Evolutionary conservation across 805 yeast species (phyloP).

Genomic region (Wickerhamia fluorescens): DNA sequence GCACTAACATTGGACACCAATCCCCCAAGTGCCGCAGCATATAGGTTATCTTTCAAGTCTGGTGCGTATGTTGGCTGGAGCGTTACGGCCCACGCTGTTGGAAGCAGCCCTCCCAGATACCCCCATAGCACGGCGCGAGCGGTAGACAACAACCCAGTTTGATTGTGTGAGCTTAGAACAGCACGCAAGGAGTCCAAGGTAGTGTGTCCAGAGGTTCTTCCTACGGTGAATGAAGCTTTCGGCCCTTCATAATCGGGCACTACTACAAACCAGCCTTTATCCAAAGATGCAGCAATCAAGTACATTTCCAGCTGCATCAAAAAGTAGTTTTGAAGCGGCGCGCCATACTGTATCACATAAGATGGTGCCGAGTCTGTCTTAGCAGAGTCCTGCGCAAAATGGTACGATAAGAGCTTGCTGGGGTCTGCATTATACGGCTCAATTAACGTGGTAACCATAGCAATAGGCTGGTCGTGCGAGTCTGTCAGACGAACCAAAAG

Average conservation of each 20-base stretch:
- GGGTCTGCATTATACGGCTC: slow-evolving; percentile 19
- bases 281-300: slow-evolving; percentile 8
- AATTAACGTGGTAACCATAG: slow-evolving; percentile 16
- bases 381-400: slow-evolving; percentile 16
- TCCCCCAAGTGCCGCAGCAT: slow-evolving; percentile 32
- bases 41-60: slow-evolving; percentile 7
- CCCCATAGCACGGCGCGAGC: slow-evolving; percentile 15
- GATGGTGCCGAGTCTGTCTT: slow-evolving; percentile 15
- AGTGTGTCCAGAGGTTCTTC: slow-evolving; percentile 13
- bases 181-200: slow-evolving; percentile 14
- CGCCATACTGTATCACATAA: slow-evolving; percentile 6
- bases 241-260: slow-evolving; percentile 17
- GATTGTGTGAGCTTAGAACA: slow-evolving; percentile 7
- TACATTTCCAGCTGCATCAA: slow-evolving; percentile 10
- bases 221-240: slow-evolving; percentile 13
- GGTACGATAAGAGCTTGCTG: slow-evolving; percentile 13
- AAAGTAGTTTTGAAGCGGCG: slow-evolving; percentile 5
- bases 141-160: slow-evolving; percentile 9
- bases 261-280: slow-evolving; percentile 14
- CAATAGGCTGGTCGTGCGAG: slow-evolving; percentile 12
- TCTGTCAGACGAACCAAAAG: slow-evolving; percentile 17
- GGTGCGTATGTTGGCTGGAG: slow-evolving; percentile 19
- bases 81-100: slow-evolving; percentile 18
- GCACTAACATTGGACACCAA: slow-evolving; percentile 25
- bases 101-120: slow-evolving; percentile 20